These are phyloP conservation scores for Logfia minima DNA, from an alignment of 129 eudicot genomes.

Conservation along the genomic window DNA sequence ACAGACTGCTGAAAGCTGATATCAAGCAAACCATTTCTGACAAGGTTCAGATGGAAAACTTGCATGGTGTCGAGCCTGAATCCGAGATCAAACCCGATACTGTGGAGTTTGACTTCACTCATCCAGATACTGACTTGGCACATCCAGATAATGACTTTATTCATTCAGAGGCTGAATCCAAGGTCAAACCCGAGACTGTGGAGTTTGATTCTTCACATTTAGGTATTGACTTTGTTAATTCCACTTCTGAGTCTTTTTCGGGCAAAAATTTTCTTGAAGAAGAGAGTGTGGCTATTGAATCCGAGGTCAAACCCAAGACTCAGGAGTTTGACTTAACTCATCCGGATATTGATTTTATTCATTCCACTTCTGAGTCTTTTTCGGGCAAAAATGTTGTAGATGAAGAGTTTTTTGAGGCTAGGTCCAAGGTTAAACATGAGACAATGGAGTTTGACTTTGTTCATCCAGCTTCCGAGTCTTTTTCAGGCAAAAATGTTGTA, in stretches of 20 bases:
- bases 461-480: background rate
- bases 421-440: slow-evolving; percentile 24
- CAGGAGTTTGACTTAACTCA: slow-evolving; percentile 4
- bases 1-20: slow-evolving; percentile 29
- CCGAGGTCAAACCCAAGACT: background rate
- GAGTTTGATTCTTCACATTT: slow-evolving; percentile 16
- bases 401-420: background rate
- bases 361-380: background rate
- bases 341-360: background rate
- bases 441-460: slow-evolving; percentile 5
- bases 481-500: slow-evolving; percentile 10
- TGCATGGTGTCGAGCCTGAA: slow-evolving; percentile 40
- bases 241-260: background rate
- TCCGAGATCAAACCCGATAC: slow-evolving; percentile 24
- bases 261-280: background rate
- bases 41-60: slow-evolving; percentile 43
- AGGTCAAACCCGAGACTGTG: slow-evolving; percentile 11
- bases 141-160: slow-evolving; percentile 8
- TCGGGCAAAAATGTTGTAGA: slow-evolving; percentile 16
- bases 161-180: slow-evolving; percentile 18
- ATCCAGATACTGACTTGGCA: slow-evolving; percentile 9
- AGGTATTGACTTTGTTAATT: slow-evolving; percentile 20
- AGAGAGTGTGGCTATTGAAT: background rate
- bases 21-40: slow-evolving; percentile 26
- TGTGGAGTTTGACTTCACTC: slow-evolving; percentile 13